Evolutionary conservation across 768 basidiomycete genomes (phyloP), one percentile per base, ranked within the genome.

Genomic region (Leccinum rimulosum): DNA sequence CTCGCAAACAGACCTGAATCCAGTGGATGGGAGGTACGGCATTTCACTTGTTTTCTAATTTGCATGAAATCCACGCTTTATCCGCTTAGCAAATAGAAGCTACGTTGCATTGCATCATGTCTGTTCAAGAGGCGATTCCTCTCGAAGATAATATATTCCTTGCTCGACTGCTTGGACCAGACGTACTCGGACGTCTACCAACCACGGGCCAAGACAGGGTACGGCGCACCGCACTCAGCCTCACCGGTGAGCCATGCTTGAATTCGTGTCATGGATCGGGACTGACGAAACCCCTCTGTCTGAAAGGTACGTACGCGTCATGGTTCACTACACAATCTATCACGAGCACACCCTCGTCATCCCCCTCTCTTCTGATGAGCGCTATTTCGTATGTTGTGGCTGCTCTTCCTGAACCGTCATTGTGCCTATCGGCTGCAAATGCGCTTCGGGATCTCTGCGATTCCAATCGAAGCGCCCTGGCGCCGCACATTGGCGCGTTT

Each of bases 401-500:
- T 15, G 88, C 89, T 3, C 74, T 95, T 27, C 76, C 84, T 0
- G 91, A 91, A 60, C 82, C 81, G 6, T 72, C 74, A 31, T 77
- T 88, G 31, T 90, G 82, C 68, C 80, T 85, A 0, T 80, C 85
- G 8, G 93, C 93, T 1, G 93, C 94, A 0, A 87, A 87, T 52
- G 85, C 93, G 0, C 79, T 98, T 28, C 85, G 91, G 43, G 89
- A 93, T 56, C 73, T 97, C 3, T 97, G 95, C 66, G 95, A 97
- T 72, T 85, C 91, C 40, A 97, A 97, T 69, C 79, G 95, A 55
- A 79, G 79, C n/a, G 89, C 87, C 10, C 78, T 97, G 12, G 91
- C 93, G 2, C 83, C 85, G 6, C 92, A 93, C 65, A 93, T 97
- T 38, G 80, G 79, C 3, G 89, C 92, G 0, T 96, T 98, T 71